A percentile compares a stretch with the other conserved stretches of the same genome.
Evolutionary conservation across 176 grass and related monocot species (phyloP).

Genomic region (Bolboschoenus planiculmis): DNA sequence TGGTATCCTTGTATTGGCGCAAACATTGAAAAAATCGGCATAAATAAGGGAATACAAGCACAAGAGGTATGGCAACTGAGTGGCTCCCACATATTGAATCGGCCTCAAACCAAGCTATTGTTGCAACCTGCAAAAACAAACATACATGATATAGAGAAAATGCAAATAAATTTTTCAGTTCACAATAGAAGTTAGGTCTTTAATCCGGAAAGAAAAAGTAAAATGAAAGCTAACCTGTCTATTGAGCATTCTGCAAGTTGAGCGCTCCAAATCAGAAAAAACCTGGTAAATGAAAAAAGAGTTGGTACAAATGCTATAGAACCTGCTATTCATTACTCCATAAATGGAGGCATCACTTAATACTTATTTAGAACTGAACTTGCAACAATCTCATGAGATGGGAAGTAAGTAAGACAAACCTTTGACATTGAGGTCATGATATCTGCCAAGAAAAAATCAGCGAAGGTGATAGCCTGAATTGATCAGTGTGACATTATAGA

Average conservation of each 20-base stretch:
- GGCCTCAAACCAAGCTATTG: slow-evolving; percentile 97
- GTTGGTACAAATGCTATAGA: neutral
- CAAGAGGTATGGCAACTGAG: slow-evolving; percentile 84
- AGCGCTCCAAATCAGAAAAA: slow-evolving; percentile 97
- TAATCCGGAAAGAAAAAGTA: neutral
- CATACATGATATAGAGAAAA: neutral
- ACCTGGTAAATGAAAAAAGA: slow-evolving; percentile 51
- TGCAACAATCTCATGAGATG: neutral
- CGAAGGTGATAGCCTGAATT: slow-evolving; percentile 86
- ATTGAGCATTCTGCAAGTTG: slow-evolving; percentile 92
- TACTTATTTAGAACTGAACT: neutral
- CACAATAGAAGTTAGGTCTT: neutral
- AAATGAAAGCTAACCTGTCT: slow-evolving; percentile 56
- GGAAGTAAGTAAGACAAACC: slow-evolving; percentile 37
- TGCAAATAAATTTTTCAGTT: neutral
- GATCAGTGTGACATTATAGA: neutral
- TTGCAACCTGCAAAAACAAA: slow-evolving; percentile 66
- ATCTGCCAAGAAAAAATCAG: slow-evolving; percentile 99
- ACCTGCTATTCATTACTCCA: neutral
- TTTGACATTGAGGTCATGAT: slow-evolving; percentile 99
- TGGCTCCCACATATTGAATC: slow-evolving; percentile 96
- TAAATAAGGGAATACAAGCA: slow-evolving; percentile 85
- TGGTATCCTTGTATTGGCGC: slow-evolving; percentile 92
- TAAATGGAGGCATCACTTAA: neutral
- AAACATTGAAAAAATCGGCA: slow-evolving; percentile 96